Percentiles rank a stretch among this genome's conserved stretches.
Conservation (phyloP, 768 basidiomycete species). For the Cubamyces lactineus region DNA sequence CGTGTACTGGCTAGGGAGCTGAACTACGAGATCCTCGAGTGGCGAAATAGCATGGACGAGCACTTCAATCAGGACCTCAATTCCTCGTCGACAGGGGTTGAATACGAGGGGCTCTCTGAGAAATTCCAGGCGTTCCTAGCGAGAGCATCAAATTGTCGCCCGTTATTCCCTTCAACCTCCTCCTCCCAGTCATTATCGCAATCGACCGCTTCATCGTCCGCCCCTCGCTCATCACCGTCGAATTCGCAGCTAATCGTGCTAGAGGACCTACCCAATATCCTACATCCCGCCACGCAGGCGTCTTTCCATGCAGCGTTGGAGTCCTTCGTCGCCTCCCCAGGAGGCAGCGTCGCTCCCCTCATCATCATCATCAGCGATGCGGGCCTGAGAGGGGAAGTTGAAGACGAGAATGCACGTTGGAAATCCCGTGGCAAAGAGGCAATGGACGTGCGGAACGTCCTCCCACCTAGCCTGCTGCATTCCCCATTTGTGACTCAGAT, state of each 20-base stretch:
- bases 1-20: slow-evolving; percentile 75
- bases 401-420: slow-evolving; percentile 47
- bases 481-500: slow-evolving; percentile 82
- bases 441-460: slow-evolving; percentile 67
- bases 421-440: slow-evolving; percentile 54
- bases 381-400: slow-evolving; percentile 71
- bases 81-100: slow-evolving; percentile 24
- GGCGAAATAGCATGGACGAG: slow-evolving; percentile 73
- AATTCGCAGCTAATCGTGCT: slow-evolving; percentile 70
- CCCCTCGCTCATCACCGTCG: background rate
- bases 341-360: slow-evolving; percentile 55
- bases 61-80: slow-evolving; percentile 23
- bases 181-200: slow-evolving; percentile 11
- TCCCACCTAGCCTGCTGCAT: slow-evolving; percentile 69
- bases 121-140: slow-evolving; percentile 80
- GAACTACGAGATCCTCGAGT: slow-evolving; percentile 82
- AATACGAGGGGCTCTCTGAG: slow-evolving; percentile 54
- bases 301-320: slow-evolving; percentile 75
- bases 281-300: slow-evolving; percentile 67
- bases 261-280: slow-evolving; percentile 90
- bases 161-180: slow-evolving; percentile 44
- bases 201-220: slow-evolving; percentile 14
- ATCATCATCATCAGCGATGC: slow-evolving; percentile 85
- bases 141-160: slow-evolving; percentile 63
- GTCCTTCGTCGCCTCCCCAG: slow-evolving; percentile 47